Evolutionary conservation across 2,329 filamentous ascomycete species (phyloP).

Genomic region (Colletotrichum spaethianum): DNA sequence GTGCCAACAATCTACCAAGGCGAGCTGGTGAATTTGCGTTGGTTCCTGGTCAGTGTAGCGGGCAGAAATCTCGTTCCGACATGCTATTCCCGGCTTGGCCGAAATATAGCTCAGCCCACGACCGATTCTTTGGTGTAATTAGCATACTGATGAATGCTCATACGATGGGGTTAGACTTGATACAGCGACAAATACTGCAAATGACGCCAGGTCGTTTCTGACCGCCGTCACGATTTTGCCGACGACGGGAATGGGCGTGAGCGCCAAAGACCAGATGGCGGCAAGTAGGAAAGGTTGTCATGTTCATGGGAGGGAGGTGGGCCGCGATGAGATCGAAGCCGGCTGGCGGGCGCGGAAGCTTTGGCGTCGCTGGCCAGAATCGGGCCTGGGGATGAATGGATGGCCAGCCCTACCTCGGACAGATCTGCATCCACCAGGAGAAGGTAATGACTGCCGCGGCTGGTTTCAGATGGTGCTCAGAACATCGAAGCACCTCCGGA

Average conservation of each 20-base stretch:
- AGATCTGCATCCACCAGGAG: constrained; percentile 28
- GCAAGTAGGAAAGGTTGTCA: background rate
- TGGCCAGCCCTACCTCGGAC: constrained; percentile 12
- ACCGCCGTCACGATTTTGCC: background rate
- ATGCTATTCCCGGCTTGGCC: background rate
- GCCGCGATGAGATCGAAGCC: constrained; percentile 29
- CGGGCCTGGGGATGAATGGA: background rate
- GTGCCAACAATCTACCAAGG: background rate
- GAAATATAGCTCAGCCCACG: background rate
- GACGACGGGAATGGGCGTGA: background rate
- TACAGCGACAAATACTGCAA: background rate
- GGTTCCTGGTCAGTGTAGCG: background rate
- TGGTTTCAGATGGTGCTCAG: constrained; percentile 28
- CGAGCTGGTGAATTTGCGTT: background rate
- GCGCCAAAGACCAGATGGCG: background rate
- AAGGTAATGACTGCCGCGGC: constrained; percentile 3
- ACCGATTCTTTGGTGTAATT: background rate
- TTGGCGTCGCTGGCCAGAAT: constrained; percentile 18
- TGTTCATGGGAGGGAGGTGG: constrained; percentile 5
- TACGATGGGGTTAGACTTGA: background rate
- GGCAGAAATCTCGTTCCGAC: background rate
- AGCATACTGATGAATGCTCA: background rate
- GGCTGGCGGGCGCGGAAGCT: constrained; percentile 17
- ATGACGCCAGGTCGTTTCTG: background rate
- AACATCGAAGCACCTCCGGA: background rate